phyloP scores from a whole-genome alignment of 1,284 basidiomycete species.

The Cutaneotrichosporon sp. region DNA sequence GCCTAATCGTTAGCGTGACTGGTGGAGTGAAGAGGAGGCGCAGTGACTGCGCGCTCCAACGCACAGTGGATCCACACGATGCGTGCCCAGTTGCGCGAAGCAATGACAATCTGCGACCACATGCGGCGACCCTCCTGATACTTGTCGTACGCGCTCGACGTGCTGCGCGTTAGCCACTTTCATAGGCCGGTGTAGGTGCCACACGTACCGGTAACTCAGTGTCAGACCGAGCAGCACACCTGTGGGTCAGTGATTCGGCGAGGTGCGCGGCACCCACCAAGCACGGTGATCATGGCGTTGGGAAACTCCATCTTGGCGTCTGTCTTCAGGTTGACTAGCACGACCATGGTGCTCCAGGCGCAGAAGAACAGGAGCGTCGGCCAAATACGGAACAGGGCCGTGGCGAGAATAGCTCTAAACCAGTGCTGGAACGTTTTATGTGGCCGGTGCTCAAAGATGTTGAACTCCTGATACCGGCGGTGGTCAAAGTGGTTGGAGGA shows the following conservation, averaged over 20 bases:
- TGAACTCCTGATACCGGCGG: slow-evolving; percentile 2
- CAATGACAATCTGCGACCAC: slow-evolving; percentile 64
- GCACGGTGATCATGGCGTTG: slow-evolving; percentile 40
- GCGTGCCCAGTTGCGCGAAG: slow-evolving; percentile 41
- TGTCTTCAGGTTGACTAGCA: slow-evolving; percentile 34
- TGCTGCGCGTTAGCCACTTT: slow-evolving; percentile 44
- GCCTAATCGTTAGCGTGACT: slow-evolving; percentile 16
- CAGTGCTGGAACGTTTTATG: slow-evolving; percentile 27
- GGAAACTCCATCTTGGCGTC: slow-evolving; percentile 30
- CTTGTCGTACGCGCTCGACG: slow-evolving; percentile 69
- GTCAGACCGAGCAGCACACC: slow-evolving; percentile 45
- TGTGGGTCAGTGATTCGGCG: slow-evolving; percentile 12
- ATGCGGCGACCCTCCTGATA: slow-evolving; percentile 66
- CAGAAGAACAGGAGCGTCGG: slow-evolving; percentile 39
- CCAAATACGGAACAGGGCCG: slow-evolving; percentile 36
- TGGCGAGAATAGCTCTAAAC: slow-evolving; percentile 32
- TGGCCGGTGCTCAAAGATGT: slow-evolving; percentile 26
- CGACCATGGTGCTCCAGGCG: slow-evolving; percentile 35
- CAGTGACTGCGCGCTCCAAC: slow-evolving; percentile 5
- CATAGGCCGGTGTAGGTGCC: no score
- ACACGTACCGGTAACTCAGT: slow-evolving; percentile 37
- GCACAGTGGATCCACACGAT: slow-evolving; percentile 44
- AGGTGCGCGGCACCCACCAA: slow-evolving; percentile 22
- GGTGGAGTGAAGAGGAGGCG: no score
- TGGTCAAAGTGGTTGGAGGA: slow-evolving; percentile 2